Evolutionary conservation across 2,329 filamentous ascomycete genomes (phyloP), one percentile per base, ranked within the genome.

Genomic region (Ascochyta rabiei): DNA sequence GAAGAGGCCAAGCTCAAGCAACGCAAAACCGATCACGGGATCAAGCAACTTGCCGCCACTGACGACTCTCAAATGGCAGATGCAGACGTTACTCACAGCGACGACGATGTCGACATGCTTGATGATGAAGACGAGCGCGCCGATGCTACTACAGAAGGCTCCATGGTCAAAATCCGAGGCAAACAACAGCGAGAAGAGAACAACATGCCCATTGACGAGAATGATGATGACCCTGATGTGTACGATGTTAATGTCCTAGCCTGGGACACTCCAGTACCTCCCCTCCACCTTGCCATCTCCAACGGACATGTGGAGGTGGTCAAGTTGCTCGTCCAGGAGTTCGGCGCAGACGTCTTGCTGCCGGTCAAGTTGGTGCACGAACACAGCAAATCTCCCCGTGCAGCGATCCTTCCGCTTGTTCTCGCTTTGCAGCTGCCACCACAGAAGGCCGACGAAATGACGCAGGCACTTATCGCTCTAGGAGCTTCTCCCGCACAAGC

Each of bases 231-330:
- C 18, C 90, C 90, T 0, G 90, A 96, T 72, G 83, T 93, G 47
- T 93, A 89, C 71, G 86, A 95, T 61, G 82, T 93, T 56, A 87
- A 96, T 61, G 83, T 89, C 1, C 70, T 89, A n/a, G 85, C 90
- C 1, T 96, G 91, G 91, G 91, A 96, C 64, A 83, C 81, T 5
- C 85, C 87, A 4, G 84, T 86, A 53, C 89, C 88, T 12, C 86
- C 91, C 1, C 80, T 96, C 5, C 91, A 96, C 71, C 81, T 92
- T 24, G 91, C 91, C 7, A 91, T 96, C 56, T 72, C 90, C 1
- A 84, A 85, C 56, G 90, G 90, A 0, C 87, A 93, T 61, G 78
- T 83, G 23, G 82, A 88, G 4, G 83, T 86, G 10, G 89, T 93
- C 13, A 84, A 87, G 53, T 73, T 85, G 21, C 82, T 96, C 6